phyloP scores from a whole-genome alignment of 2,329 filamentous ascomycete genomes.

The Leptographium galeiforme region DNA sequence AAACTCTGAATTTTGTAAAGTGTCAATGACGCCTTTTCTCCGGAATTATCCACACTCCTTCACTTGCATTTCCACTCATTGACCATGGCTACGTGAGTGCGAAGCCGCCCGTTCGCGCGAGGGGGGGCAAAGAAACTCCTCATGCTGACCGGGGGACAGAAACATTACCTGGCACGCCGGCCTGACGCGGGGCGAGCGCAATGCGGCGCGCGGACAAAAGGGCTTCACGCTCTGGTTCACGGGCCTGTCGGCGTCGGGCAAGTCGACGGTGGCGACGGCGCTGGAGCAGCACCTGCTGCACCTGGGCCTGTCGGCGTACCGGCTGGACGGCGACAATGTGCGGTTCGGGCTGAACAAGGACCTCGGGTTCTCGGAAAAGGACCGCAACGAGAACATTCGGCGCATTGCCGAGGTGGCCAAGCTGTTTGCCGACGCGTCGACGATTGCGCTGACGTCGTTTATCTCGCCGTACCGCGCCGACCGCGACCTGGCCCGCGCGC shows the following conservation, averaged over 20 bases:
- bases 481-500: slow-evolving; percentile 63
- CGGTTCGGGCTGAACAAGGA: slow-evolving; percentile 98
- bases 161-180: slow-evolving; percentile 87
- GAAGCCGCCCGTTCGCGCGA: no score
- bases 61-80: neutral
- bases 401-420: slow-evolving; percentile 92
- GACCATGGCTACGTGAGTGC: slow-evolving; percentile 6
- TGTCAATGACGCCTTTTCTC: no score
- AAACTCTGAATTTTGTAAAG: no score
- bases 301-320: slow-evolving; percentile 70
- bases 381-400: slow-evolving; percentile 95
- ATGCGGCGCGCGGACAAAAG: slow-evolving; percentile 61
- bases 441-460: slow-evolving; percentile 86
- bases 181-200: slow-evolving; percentile 66
- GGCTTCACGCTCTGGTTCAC: slow-evolving; percentile 98
- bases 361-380: slow-evolving; percentile 82
- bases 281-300: slow-evolving; percentile 95
- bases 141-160: slow-evolving; percentile 29
- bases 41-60: no score
- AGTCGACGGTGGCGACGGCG: slow-evolving; percentile 91
- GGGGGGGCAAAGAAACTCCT: no score
- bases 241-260: slow-evolving; percentile 87
- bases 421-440: slow-evolving; percentile 83
- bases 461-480: slow-evolving; percentile 91
- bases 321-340: slow-evolving; percentile 95